Base-by-base conservation (phyloP, 2,329 filamentous ascomycete species). In the Chlorencoelia australis region DNA sequence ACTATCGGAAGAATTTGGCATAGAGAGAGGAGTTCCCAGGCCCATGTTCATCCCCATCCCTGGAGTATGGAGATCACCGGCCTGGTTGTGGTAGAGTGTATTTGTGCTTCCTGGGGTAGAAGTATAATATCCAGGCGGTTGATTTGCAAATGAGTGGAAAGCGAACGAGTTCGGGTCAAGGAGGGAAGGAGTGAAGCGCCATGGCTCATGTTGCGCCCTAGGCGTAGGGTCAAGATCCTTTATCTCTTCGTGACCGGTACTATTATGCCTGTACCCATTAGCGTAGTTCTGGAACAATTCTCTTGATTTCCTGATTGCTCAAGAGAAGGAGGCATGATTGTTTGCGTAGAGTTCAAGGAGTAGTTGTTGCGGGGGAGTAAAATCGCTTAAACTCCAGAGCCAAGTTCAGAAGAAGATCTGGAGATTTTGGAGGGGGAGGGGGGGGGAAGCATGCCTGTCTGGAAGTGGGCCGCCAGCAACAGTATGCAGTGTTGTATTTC, bases 151-250 rank as follows among this genome's bases (percentile, higher is more conserved):
- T 38, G 71, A 70, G 41, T 76, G 71, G 60, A 94, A 95, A 16
- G 77, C 75, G 57, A 85, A 85, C 19, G 84, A 82, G 58, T 81
- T 86, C 13, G 86, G 78, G 55, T 96, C 89, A 55, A 96, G 72
- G 39, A 94, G 67, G 15, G 87, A 91, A 4, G 88, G 86, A 2
- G 88, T 94, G 54, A 94, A 87, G 47, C 82, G 75, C 79, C 88
- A 91, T 50, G 73, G 77, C 49, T 95, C 87, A 52, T 82, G 78
- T 27, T 81, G 73, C 13, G 79, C 82, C 56, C 82, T 75, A 4
- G 86, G 85, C 3, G 85, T 94, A 14, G 83, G 81, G 54, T 94
- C 86, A 53, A 82, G 75, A 60, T 91, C 82, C 57, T 84, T 85
- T 45, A 74, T 60, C 39, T 53, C 52, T 40, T 54, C 52, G 30